Conservation (phyloP, 441 rosid genomes). For the Jatropha multifida region DNA sequence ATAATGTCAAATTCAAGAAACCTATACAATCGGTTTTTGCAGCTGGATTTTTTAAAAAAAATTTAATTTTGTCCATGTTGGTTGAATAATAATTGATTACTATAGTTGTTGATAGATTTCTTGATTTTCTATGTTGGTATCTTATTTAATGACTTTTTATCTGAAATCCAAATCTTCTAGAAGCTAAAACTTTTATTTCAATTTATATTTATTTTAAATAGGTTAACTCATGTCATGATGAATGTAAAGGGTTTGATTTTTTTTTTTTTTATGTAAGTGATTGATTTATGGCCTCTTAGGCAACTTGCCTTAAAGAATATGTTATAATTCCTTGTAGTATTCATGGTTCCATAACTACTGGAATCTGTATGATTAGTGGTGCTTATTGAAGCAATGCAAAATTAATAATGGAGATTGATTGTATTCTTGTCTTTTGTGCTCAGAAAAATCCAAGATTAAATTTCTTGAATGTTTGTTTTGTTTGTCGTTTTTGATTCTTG, state of each 20-base stretch:
- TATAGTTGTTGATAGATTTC: not conserved
- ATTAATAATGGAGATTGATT: not conserved
- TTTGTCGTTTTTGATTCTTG: constrained; percentile 15
- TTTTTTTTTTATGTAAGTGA: not conserved
- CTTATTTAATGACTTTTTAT: not conserved
- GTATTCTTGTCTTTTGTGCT: constrained; percentile 4
- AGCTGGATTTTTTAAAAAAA: not conserved
- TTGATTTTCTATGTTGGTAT: not conserved
- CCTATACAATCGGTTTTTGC: not conserved
- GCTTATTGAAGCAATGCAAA: not conserved
- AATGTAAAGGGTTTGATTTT: not conserved
- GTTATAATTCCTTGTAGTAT: not conserved
- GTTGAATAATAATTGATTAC: not conserved
- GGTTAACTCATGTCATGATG: constrained; percentile 5
- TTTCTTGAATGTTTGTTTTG: not conserved
- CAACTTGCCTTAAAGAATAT: not conserved
- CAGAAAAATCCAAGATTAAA: constrained; percentile 6
- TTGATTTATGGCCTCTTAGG: not conserved
- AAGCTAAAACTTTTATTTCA: not conserved
- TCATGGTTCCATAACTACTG: not conserved
- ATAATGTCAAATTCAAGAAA: not conserved
- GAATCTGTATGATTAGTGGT: not conserved
- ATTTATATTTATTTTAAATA: not conserved
- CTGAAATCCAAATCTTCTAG: not conserved
- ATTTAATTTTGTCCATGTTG: not conserved